Percentiles rank a stretch among this genome's conserved stretches.
Conservation (phyloP, 768 basidiomycete species). For the Tricholomella constricta region DNA sequence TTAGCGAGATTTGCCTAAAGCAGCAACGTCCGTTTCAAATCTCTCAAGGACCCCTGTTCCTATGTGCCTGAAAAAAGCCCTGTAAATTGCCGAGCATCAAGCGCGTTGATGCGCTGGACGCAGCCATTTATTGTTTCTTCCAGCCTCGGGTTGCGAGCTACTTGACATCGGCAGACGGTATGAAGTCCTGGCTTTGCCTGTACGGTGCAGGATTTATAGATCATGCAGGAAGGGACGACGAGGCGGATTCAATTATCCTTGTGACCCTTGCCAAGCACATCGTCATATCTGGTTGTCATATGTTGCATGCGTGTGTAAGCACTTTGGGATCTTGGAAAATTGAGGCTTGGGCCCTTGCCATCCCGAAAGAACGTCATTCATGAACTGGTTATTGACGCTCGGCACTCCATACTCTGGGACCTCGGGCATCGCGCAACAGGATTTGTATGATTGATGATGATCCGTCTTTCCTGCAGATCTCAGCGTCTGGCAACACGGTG, state of each 20-base stretch:
- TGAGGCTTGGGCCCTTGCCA: too few species aligned
- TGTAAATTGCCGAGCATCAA: neutral
- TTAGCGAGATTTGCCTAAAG: conserved; percentile 21
- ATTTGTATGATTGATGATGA: too few species aligned
- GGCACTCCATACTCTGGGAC: too few species aligned
- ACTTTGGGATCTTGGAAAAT: too few species aligned
- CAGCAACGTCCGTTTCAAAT: conserved; percentile 24
- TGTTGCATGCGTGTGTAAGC: too few species aligned
- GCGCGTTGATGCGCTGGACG: neutral
- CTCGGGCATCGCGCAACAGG: too few species aligned
- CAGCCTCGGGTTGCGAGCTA: neutral
- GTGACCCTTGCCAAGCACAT: conserved; percentile 2
- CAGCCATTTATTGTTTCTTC: neutral
- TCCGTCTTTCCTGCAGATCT: too few species aligned
- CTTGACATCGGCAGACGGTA: neutral
- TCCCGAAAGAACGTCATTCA: too few species aligned
- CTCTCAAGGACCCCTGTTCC: conserved; percentile 18
- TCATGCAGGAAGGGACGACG: neutral
- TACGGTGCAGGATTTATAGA: neutral
- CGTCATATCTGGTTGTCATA: neutral
- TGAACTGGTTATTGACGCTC: too few species aligned
- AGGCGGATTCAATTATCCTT: neutral
- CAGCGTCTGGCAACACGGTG: too few species aligned
- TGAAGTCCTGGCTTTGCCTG: neutral
- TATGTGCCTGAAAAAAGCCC: conserved; percentile 22